Base-by-base conservation (phyloP, 2,329 filamentous ascomycete genomes). In the Mariannaea elegans region DNA sequence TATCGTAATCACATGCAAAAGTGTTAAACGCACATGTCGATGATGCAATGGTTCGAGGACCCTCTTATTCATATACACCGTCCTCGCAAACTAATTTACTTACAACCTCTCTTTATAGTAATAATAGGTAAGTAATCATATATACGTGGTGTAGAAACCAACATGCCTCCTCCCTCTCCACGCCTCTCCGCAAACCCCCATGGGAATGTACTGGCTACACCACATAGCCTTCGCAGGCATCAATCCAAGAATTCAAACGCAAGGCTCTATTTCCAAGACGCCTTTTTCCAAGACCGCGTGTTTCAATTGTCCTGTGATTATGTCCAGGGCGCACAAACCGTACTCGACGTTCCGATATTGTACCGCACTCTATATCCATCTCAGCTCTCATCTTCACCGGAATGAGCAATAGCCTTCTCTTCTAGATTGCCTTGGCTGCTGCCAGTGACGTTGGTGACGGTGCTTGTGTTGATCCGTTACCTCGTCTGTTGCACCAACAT, bases 401-500 rank as follows among this genome's bases (percentile, higher is more conserved):
- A 34, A 59, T 38, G 19, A 51, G 45, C 51, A 55, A 45, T 45
- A 55, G 36, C 44, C 38, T 44, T 16, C 41, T 50, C 56, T 46
- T 62, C 68, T 75, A 79, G 46, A 75, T 73, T 44, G 72, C 66
- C 70, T 77, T 77, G 23, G 66, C 36, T 36, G 70, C 66, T 62
- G 65, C 52, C 42, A 77, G 65, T 36, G 75, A 70, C 38, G 64
- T 65, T 31, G 76, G 72, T 55, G 72, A 68, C 38, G 71, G 64
- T 44, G 70, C 59, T 51, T 65, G 57, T 18, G 68, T 67, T 19
- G 70, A 56, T 14, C 69, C 65, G 41, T 69, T 65, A 42, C 75
- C 72, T 47, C 71, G 71, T 32, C 75, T 70, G 14, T 64, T 67
- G 65, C 87, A 89, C 87, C 87, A 89, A 67, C 87, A 89, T 18